These are phyloP conservation scores for Simplicillium aogashimaense DNA, from an alignment of 2,329 filamentous ascomycete genomes.

Conservation along the genomic window DNA sequence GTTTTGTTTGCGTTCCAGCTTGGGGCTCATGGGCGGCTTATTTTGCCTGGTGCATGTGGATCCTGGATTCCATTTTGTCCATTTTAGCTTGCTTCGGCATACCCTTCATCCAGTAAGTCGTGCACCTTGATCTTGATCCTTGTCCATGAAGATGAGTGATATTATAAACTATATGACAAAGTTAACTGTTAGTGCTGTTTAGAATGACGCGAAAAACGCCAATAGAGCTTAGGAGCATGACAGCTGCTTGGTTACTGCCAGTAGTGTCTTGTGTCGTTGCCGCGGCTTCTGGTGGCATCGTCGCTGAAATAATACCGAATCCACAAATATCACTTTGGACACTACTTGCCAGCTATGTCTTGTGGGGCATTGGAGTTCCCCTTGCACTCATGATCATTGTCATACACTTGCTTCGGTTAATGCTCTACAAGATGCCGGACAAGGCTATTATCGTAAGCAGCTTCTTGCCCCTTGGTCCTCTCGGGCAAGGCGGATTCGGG, in stretches of 20 bases:
- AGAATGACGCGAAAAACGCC: too few relatives aligned
- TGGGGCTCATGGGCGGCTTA: slow-evolving; percentile 44
- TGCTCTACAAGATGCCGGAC: slow-evolving; percentile 48
- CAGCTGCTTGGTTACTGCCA: slow-evolving; percentile 50
- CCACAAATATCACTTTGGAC: slow-evolving; percentile 44
- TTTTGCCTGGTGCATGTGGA: slow-evolving; percentile 44
- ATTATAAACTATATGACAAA: too few relatives aligned
- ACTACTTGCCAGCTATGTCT: slow-evolving; percentile 45
- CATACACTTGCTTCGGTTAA: slow-evolving; percentile 53
- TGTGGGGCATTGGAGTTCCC: slow-evolving; percentile 46
- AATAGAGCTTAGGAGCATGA: too few relatives aligned
- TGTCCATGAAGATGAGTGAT: too few relatives aligned
- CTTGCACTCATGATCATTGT: slow-evolving; percentile 45
- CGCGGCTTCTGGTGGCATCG: slow-evolving; percentile 43
- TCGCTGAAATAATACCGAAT: slow-evolving; percentile 45
- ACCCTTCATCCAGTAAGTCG: slow-evolving; percentile 40
- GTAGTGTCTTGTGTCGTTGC: slow-evolving; percentile 54
- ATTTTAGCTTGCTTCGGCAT: slow-evolving; percentile 34
- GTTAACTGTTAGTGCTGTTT: too few relatives aligned
- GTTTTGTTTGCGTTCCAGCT: slow-evolving; percentile 42
- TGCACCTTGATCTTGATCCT: too few relatives aligned
- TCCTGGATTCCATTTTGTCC: slow-evolving; percentile 36
- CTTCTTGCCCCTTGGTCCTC: slow-evolving; percentile 51
- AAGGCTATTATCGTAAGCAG: slow-evolving; percentile 51
- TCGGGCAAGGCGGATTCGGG: slow-evolving; percentile 53